Evolutionary conservation across 331 rosid species (phyloP).

Genomic region (Acacia concinna): DNA sequence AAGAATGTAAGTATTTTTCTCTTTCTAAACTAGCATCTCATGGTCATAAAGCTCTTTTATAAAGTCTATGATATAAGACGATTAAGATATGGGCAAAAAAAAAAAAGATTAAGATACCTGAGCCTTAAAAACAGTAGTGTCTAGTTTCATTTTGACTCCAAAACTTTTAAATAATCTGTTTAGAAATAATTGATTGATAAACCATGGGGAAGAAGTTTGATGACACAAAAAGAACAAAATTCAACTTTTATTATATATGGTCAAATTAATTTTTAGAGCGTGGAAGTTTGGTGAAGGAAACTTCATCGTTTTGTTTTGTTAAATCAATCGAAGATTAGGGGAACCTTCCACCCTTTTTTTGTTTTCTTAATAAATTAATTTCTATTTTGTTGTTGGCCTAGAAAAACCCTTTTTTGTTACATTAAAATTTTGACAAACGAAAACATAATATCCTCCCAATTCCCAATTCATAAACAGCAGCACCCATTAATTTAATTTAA

Average conservation of each 20-base stretch:
- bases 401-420: not conserved
- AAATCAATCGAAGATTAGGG: not conserved
- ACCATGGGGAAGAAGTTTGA: not conserved
- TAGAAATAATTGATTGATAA: no score
- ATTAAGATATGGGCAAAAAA: no score
- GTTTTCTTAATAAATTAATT: not conserved
- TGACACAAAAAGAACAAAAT: not conserved
- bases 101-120: no score
- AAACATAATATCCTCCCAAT: not conserved
- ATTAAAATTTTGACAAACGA: not conserved
- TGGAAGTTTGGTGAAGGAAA: not conserved
- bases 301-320: not conserved
- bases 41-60: no score
- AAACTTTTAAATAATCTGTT: no score
- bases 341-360: not conserved
- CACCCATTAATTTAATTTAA: not conserved
- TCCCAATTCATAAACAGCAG: not conserved
- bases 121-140: no score
- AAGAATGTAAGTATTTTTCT: no score
- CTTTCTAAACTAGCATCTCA: no score
- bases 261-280: not conserved
- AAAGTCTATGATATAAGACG: no score
- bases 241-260: not conserved
- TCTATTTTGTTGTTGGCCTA: not conserved
- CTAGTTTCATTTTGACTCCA: not conserved